Base-by-base conservation (phyloP, 805 yeast genomes). In the Starmerella sp. region DNA sequence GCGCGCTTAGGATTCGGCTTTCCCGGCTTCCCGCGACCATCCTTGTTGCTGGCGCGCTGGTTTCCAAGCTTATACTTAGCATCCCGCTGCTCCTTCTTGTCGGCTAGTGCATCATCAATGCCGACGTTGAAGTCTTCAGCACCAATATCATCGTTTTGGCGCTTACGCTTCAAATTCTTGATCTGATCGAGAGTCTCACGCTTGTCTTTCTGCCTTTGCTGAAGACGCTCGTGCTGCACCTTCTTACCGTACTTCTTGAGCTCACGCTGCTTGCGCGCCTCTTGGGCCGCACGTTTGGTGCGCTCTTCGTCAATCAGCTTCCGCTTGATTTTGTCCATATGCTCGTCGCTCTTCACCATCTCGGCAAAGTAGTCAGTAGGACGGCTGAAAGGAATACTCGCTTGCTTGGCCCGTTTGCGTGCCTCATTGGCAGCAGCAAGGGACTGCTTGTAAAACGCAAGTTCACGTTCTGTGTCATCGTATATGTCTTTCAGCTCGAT, bases 361-460 rank as follows among this genome's bases (percentile, higher is more conserved):
- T 93, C 98, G 17, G 98, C 99, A 73, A 93, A 93, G 70, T 87
- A 93, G 69, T 93, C 98, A 65, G 80, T 73, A 38, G 99, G 99
- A 70, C 98, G 81, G 32, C 95, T 77, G 69, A 93, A 93, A 57
- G 96, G 88, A 35, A 91, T 81, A 66, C 83, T 83, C 61, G 86
- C 77, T 65, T 81, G 81, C 50, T 61, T 61, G 54, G 81, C 72
- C 43, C 86, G 74, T 53, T 79, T 78, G 65, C 91, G 82, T 30
- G 86, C 96, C 62, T 77, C 79, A 51, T 77, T 71, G 32, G 86
- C 93, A 4, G 97, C 95, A 52, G 80, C 84, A 55, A 93, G 77
- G 6, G 95, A 95, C 73, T 93, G 98, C 68, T 87, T 89, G 71
- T 90, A 93, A 65, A 93, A 91, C 30, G 95, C 95, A 60, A 93